phyloP scores from a whole-genome alignment of 2,329 filamentous ascomycete genomes.

The Colletotrichum scovillei region DNA sequence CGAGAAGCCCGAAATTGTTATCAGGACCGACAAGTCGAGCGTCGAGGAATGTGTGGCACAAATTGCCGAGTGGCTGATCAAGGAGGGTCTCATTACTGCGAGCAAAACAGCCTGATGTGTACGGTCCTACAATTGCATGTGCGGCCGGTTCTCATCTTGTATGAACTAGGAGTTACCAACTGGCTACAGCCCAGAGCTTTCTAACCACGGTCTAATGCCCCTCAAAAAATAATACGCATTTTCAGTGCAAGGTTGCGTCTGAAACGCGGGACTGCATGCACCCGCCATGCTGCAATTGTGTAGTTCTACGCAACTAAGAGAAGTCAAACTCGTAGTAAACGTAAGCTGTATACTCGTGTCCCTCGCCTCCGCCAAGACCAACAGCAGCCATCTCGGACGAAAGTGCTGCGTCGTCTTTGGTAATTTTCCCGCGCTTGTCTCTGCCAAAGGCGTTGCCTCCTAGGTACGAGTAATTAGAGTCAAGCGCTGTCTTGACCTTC shows the following conservation, averaged over 20 bases:
- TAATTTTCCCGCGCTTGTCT: conserved; percentile 92
- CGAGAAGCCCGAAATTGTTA: conserved; percentile 84
- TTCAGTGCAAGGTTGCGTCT: conserved; percentile 6
- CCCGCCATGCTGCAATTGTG: background rate
- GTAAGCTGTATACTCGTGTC: conserved; percentile 91
- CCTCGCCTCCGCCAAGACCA: conserved; percentile 74
- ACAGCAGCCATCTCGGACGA: conserved; percentile 87
- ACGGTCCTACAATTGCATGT: background rate
- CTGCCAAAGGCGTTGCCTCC: conserved; percentile 93
- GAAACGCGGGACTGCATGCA: background rate
- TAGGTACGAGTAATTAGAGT: conserved; percentile 88
- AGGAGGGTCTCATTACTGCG: conserved; percentile 68
- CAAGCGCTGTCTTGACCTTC: conserved; percentile 83
- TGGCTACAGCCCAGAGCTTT: conserved; percentile 1
- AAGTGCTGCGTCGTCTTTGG: conserved; percentile 86
- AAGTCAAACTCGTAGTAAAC: conserved; percentile 98
- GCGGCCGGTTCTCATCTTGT: background rate
- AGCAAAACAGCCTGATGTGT: conserved; percentile 42
- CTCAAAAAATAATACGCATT: background rate
- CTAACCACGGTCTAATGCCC: background rate
- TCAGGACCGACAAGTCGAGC: conserved; percentile 82
- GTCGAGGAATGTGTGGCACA: conserved; percentile 90
- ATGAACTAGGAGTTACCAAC: conserved; percentile 5
- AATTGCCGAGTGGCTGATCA: conserved; percentile 83
- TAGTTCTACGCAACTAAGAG: conserved; percentile 44